Conservation (phyloP, 345 rosid genomes). For the Corymbia maculata region DNA sequence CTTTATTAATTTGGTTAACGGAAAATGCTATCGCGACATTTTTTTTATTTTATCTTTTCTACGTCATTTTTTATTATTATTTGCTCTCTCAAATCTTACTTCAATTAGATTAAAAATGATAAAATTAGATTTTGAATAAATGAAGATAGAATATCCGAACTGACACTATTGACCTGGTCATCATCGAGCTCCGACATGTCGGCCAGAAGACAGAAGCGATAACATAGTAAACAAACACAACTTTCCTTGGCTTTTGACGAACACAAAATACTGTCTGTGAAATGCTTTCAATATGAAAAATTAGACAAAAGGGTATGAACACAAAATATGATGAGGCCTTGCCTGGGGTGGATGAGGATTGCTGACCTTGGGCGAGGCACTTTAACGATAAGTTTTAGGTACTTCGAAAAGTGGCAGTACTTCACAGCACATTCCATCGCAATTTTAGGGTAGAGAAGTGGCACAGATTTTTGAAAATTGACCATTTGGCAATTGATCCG, state of each 20-base stretch:
- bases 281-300: too few species aligned
- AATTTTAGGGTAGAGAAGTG: background rate
- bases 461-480: background rate
- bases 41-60: background rate
- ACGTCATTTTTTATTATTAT: background rate
- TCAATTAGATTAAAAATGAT: background rate
- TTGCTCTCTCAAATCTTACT: background rate
- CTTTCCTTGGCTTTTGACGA: too few species aligned
- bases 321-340: background rate
- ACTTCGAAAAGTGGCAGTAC: background rate
- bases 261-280: too few species aligned
- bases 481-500: background rate
- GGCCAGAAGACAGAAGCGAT: background rate
- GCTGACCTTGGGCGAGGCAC: background rate
- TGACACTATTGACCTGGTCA: background rate
- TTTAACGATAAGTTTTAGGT: background rate
- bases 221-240: background rate
- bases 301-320: background rate
- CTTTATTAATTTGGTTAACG: fast-evolving
- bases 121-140: background rate
- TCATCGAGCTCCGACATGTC: background rate
- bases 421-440: fast-evolving
- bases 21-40: background rate
- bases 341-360: background rate
- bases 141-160: background rate